phyloP scores from a whole-genome alignment of 768 basidiomycete genomes.

The Pholiota conissans region DNA sequence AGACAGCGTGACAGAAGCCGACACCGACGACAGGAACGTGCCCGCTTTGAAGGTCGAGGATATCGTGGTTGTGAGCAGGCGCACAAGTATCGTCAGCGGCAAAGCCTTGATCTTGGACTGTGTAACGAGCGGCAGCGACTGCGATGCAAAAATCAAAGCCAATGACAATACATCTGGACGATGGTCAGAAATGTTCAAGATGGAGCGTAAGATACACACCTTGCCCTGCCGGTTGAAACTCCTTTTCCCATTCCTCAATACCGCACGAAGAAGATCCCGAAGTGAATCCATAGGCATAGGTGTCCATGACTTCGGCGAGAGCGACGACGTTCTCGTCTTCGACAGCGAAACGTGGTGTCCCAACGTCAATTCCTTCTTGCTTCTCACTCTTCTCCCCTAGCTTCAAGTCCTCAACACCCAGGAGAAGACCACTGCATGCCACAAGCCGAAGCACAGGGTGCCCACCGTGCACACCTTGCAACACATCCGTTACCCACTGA shows the following conservation, averaged over 20 bases:
- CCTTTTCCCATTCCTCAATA: slow-evolving; percentile 60
- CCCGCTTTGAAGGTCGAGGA: slow-evolving; percentile 57
- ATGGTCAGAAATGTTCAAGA: background rate
- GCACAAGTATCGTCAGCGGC: slow-evolving; percentile 47
- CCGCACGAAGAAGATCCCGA: slow-evolving; percentile 19
- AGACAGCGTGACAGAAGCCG: slow-evolving; percentile 29
- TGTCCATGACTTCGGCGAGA: slow-evolving; percentile 73
- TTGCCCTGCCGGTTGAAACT: slow-evolving; percentile 59
- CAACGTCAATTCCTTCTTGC: slow-evolving; percentile 23
- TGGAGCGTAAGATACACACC: slow-evolving; percentile 28
- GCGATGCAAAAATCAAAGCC: slow-evolving; percentile 59
- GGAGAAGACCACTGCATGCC: slow-evolving; percentile 61
- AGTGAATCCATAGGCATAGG: slow-evolving; percentile 35
- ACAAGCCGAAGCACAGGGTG: slow-evolving; percentile 61
- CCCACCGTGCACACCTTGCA: slow-evolving; percentile 67
- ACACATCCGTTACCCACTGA: slow-evolving; percentile 51
- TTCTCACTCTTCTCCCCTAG: slow-evolving; percentile 25
- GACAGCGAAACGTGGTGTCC: slow-evolving; percentile 38
- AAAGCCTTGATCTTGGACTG: slow-evolving; percentile 57
- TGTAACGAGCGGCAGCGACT: slow-evolving; percentile 56
- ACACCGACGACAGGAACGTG: slow-evolving; percentile 46
- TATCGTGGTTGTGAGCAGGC: slow-evolving; percentile 44
- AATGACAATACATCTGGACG: slow-evolving; percentile 42
- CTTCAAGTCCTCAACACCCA: slow-evolving; percentile 61
- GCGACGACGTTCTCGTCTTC: slow-evolving; percentile 71